Conservation (phyloP, 805 yeast genomes). For the Maudiozyma turicensis region DNA sequence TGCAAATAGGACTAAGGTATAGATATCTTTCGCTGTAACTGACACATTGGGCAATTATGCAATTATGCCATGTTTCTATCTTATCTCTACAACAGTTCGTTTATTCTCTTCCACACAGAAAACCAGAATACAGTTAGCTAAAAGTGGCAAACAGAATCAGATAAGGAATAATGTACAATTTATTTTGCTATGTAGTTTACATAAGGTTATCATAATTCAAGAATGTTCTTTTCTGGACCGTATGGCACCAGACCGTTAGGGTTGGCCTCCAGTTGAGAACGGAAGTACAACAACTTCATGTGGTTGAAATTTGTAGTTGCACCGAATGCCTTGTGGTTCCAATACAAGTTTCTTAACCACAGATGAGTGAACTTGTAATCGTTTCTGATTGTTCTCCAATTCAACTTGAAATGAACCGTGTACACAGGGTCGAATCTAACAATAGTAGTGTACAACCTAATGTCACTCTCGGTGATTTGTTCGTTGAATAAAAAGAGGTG, state of each 20-base stretch:
- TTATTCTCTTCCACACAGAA: too few relatives aligned
- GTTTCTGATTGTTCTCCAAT: constrained; percentile 62
- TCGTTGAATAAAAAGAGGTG: constrained; percentile 47
- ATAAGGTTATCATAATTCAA: background rate
- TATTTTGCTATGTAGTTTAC: too few relatives aligned
- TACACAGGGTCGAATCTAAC: constrained; percentile 87
- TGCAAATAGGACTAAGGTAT: too few relatives aligned
- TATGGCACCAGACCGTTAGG: constrained; percentile 76
- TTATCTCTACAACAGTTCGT: too few relatives aligned
- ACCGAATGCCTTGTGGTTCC: constrained; percentile 62
- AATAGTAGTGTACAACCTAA: constrained; percentile 76
- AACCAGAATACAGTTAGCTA: too few relatives aligned
- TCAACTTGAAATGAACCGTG: constrained; percentile 90
- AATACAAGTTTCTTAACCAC: constrained; percentile 76
- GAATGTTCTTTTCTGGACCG: constrained; percentile 45
- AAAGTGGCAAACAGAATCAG: too few relatives aligned
- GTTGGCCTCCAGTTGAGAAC: constrained; percentile 68
- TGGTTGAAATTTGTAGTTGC: constrained; percentile 83
- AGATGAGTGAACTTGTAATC: constrained; percentile 68
- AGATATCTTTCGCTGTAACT: too few relatives aligned
- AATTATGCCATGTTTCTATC: too few relatives aligned
- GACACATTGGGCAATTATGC: too few relatives aligned
- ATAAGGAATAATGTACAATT: too few relatives aligned
- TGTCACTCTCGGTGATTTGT: constrained; percentile 76
- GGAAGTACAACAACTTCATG: constrained; percentile 82